A percentile compares a stretch with the other conserved stretches of the same genome.
These are phyloP conservation scores for Byssoonygena ceratinophila DNA, from an alignment of 2,329 filamentous ascomycete species.

Conservation along the genomic window DNA sequence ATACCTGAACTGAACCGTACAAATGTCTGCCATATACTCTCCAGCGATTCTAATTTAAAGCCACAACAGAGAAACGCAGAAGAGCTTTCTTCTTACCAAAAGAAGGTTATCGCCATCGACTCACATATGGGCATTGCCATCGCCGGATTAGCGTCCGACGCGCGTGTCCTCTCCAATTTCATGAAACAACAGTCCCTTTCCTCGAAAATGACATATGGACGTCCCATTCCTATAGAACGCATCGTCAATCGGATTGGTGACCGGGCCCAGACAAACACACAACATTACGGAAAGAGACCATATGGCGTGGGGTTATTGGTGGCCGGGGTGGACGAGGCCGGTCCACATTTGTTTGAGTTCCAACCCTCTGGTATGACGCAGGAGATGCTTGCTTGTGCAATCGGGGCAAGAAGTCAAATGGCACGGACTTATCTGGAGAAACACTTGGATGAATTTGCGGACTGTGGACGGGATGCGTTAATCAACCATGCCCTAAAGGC, in stretches of 20 bases:
- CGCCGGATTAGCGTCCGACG: slow-evolving; percentile 91
- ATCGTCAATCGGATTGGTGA: slow-evolving; percentile 89
- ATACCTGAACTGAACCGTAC: neutral
- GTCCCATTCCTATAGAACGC: slow-evolving; percentile 77
- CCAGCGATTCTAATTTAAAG: neutral
- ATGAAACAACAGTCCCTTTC: slow-evolving; percentile 99
- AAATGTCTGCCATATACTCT: neutral
- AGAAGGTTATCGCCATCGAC: slow-evolving; percentile 96
- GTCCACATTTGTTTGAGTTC: slow-evolving; percentile 96
- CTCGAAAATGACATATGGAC: slow-evolving; percentile 90
- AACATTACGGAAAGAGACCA: slow-evolving; percentile 90
- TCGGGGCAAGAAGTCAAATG: slow-evolving; percentile 94
- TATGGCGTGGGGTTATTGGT: slow-evolving; percentile 92
- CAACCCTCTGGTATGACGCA: slow-evolving; percentile 92
- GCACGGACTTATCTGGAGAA: slow-evolving; percentile 92
- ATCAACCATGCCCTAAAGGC: slow-evolving; percentile 83
- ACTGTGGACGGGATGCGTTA: slow-evolving; percentile 68
- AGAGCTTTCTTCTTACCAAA: slow-evolving; percentile 98
- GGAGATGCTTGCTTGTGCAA: slow-evolving; percentile 93
- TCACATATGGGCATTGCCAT: slow-evolving; percentile 92
- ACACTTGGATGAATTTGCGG: slow-evolving; percentile 72
- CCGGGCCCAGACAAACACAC: slow-evolving; percentile 94
- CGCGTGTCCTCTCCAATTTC: slow-evolving; percentile 98
- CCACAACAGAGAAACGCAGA: slow-evolving; percentile 77
- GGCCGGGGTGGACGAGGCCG: slow-evolving; percentile 84